These are phyloP conservation scores for Leccinum griseonigrum DNA, from an alignment of 1,284 basidiomycete species.

Conservation along the genomic window DNA sequence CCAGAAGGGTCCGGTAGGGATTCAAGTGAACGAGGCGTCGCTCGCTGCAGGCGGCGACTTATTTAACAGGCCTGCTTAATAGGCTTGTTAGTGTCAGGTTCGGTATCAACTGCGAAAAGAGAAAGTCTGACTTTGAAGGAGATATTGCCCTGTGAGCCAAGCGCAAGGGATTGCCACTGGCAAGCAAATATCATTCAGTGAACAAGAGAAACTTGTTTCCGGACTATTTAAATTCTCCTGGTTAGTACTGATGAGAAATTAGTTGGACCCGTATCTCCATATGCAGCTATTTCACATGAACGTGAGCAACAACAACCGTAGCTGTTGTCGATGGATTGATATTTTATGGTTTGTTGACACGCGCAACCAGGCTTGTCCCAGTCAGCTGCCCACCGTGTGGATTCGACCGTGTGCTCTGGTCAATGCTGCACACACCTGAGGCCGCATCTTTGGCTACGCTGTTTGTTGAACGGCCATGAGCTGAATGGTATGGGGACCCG, in stretches of 20 bases:
- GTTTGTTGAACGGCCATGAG: not conserved
- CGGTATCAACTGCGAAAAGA: constrained; percentile 6
- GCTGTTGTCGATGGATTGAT: not conserved
- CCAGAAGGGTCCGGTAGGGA: not conserved
- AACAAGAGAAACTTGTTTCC: not conserved
- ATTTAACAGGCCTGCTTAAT: not conserved
- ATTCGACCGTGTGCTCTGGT: not conserved
- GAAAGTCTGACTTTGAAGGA: not conserved
- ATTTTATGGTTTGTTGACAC: not conserved
- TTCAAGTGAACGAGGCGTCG: not conserved
- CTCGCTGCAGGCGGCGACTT: not conserved
- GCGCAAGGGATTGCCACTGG: not conserved
- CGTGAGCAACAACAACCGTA: not conserved
- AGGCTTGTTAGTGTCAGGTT: not conserved
- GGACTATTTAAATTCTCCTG: not conserved
- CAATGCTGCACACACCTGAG: not conserved
- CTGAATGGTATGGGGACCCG: not conserved
- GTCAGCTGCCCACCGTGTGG: not conserved
- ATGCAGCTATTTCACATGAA: not conserved
- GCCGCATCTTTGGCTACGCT: not conserved
- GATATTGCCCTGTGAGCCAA: constrained; percentile 12
- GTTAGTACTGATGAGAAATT: not conserved
- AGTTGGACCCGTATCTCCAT: not conserved
- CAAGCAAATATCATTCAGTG: not conserved
- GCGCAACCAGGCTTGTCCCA: not conserved